A percentile compares a stretch with the other conserved stretches of the same genome.
phyloP scores from a whole-genome alignment of 345 rosid genomes.

The Nephelium lappaceum region DNA sequence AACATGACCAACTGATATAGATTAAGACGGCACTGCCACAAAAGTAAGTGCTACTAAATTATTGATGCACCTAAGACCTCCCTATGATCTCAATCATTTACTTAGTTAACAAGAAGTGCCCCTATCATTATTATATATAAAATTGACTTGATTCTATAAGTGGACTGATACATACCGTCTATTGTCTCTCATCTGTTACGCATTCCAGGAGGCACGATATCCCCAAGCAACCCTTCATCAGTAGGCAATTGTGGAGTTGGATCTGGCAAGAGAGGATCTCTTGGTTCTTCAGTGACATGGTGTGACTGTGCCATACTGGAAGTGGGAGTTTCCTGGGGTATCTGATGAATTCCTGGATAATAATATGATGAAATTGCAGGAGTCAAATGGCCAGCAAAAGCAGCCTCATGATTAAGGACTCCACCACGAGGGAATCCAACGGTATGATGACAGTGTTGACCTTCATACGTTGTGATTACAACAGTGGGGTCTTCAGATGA shows the following conservation, averaged over 20 bases:
- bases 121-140: neutral
- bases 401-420: conserved; percentile 56
- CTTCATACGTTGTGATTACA: conserved; percentile 96
- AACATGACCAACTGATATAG: neutral
- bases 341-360: conserved; percentile 48
- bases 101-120: neutral
- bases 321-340: conserved; percentile 40
- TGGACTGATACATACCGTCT: conserved; percentile 30
- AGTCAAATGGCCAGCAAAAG: conserved; percentile 41
- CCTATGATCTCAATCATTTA: neutral
- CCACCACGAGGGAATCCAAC: conserved; percentile 84
- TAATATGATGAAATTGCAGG: conserved; percentile 57
- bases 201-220: conserved; percentile 82
- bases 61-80: neutral
- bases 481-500: conserved; percentile 79
- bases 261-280: conserved; percentile 18
- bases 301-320: conserved; percentile 26
- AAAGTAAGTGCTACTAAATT: neutral
- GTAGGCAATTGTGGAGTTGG: conserved; percentile 31
- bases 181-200: conserved; percentile 48
- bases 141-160: neutral
- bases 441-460: conserved; percentile 94
- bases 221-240: conserved; percentile 86
- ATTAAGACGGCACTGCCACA: neutral
- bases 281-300: conserved; percentile 25